Evolutionary conservation across 1,284 basidiomycete genomes (phyloP).

Genomic region (Tilletiopsis washingtonensis): DNA sequence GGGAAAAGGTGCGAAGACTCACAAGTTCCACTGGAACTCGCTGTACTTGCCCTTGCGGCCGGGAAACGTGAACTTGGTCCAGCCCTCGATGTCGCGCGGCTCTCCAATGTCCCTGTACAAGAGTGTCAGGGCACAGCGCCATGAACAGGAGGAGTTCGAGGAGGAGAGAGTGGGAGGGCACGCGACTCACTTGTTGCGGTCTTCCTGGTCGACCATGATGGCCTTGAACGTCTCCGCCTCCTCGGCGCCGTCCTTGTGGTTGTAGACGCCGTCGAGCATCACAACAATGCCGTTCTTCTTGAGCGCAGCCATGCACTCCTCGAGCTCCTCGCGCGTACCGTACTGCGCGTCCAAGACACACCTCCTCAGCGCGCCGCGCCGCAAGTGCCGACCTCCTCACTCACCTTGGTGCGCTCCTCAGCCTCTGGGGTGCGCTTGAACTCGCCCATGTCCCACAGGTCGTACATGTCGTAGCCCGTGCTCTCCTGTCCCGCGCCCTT

Average conservation of each 20-base stretch:
- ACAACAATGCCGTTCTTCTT: conserved; percentile 48
- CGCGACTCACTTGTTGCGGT: no score
- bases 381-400: no score
- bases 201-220: conserved; percentile 20
- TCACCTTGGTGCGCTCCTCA: conserved; percentile 50
- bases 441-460: conserved; percentile 62
- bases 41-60: conserved; percentile 63
- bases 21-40: conserved; percentile 52
- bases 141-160: no score
- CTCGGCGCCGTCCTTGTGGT: conserved; percentile 66
- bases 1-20: no score
- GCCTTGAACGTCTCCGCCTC: conserved; percentile 60
- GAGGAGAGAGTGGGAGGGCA: no score
- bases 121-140: no score
- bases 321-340: conserved; percentile 76
- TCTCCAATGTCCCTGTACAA: conserved; percentile 9
- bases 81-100: conserved; percentile 30
- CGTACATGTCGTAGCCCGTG: conserved; percentile 52
- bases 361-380: no score
- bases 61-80: conserved; percentile 64
- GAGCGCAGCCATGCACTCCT: conserved; percentile 57
- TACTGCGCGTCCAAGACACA: no score
- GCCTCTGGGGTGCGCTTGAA: conserved; percentile 69
- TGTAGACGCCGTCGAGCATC: conserved; percentile 54
- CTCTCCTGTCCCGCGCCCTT: conserved; percentile 47